A percentile compares a stretch with the other conserved stretches of the same genome.
These are phyloP conservation scores for Ganoderma meredithae DNA, from an alignment of 1,284 basidiomycete genomes.

Conservation along the genomic window DNA sequence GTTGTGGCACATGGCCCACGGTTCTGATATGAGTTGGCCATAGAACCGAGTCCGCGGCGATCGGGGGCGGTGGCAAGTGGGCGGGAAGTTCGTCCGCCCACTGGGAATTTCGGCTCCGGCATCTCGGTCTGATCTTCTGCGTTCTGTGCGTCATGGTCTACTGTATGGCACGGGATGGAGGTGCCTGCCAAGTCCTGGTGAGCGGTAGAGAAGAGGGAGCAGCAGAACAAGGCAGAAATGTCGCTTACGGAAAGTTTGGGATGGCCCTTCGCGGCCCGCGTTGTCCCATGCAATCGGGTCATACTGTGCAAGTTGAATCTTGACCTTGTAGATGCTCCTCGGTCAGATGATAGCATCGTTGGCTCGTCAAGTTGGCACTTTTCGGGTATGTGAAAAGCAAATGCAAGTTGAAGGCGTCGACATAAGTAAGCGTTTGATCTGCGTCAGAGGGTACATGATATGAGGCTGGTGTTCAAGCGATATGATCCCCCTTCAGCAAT, in stretches of 20 bases:
- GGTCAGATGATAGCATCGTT: not conserved
- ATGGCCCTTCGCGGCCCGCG: not conserved
- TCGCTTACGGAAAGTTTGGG: not conserved
- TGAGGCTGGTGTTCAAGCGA: too few relatives aligned
- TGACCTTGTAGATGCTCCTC: not conserved
- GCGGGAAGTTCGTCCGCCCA: not conserved
- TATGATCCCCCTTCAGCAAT: too few relatives aligned
- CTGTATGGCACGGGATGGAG: not conserved
- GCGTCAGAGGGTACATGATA: not conserved
- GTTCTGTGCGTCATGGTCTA: not conserved
- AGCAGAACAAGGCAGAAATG: not conserved
- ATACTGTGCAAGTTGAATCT: not conserved
- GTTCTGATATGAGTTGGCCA: slow-evolving; percentile 1
- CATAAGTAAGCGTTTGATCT: not conserved
- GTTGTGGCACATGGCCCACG: slow-evolving; percentile 10
- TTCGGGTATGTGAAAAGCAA: not conserved
- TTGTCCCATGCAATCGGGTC: not conserved
- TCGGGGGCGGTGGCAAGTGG: not conserved
- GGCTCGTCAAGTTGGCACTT: not conserved
- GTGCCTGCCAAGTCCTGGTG: not conserved
- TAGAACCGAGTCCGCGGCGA: not conserved
- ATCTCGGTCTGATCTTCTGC: not conserved
- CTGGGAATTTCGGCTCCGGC: not conserved
- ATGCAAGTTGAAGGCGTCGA: too few relatives aligned
- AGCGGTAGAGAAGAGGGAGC: not conserved